A percentile compares a stretch with the other conserved stretches of the same genome.
phyloP scores from a whole-genome alignment of 768 basidiomycete genomes.

The Boletus rubescentipes region DNA sequence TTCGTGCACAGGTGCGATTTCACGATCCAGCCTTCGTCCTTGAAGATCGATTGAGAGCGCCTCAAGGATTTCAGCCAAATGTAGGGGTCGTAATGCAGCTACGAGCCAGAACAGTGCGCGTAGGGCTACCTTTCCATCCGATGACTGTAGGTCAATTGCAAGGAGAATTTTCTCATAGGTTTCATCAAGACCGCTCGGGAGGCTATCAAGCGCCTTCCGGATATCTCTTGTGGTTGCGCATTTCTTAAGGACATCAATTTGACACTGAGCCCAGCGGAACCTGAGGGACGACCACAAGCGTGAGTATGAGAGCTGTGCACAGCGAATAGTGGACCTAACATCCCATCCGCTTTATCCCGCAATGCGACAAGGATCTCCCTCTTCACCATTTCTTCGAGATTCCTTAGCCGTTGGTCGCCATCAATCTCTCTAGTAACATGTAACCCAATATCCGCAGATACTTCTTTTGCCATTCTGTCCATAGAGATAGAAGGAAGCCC shows the following conservation, averaged over 20 bases:
- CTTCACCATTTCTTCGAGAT: not conserved
- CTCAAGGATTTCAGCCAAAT: conserved; percentile 3
- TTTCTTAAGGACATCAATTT: conserved; percentile 8
- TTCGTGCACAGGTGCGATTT: not conserved
- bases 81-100: conserved; percentile 5
- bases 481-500: conserved; percentile 8
- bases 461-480: not conserved
- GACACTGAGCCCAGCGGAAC: conserved; percentile 22
- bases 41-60: conserved; percentile 13
- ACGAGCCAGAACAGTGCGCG: conserved; percentile 18
- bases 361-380: not conserved
- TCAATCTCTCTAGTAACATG: conserved; percentile 8
- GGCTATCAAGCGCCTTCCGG: conserved; percentile 1
- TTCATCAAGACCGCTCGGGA: conserved; percentile 14
- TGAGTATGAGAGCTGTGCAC: not conserved
- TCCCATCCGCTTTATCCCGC: conserved; percentile 6
- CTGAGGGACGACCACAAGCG: not conserved
- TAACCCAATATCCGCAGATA: conserved; percentile 8
- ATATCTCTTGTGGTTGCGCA: conserved; percentile 6
- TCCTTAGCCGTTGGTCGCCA: not conserved
- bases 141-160: not conserved
- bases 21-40: not conserved
- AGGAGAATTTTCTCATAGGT: conserved; percentile 21
- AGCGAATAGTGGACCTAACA: not conserved
- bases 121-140: not conserved